Evolutionary conservation across 176 grass and related monocot genomes (phyloP), one percentile per base, ranked within the genome.

Genomic region (Elaeis guineensis): DNA sequence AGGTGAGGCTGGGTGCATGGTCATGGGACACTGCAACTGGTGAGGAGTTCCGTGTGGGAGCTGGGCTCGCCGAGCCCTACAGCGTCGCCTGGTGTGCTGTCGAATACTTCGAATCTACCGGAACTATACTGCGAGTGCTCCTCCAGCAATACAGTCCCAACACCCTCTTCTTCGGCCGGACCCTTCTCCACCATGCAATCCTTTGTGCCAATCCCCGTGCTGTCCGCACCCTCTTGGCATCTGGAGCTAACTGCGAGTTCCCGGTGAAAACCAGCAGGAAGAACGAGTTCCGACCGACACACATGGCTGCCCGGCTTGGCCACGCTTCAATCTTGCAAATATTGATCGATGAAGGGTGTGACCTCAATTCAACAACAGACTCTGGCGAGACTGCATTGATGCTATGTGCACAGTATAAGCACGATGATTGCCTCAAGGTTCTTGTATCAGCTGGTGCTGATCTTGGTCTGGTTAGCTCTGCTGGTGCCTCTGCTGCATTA

Each of bases 11-110:
- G 0, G 93, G 93, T 0, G 93, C 93, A 0, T 98, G 93, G 93
- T 98, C 93, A 7, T 98, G 93, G 93, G 93, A 98, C 78, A 63
- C 66, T 15, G 60, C 67, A 35, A 98, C 87, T 23, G 93, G 81
- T n/a, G 93, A 98, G 63, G 93, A 98, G 64, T 64, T 98, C 29
- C 93, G 93, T 20, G 93, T 92, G 3, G 93, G 93, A 25, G 93
- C 93, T 0, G 93, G 93, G 2, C 93, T 98, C 2, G 81, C 87
- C 0, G 93, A 98, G 44, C 76, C 93, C 6, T 98, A 92, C 53
- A 76, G 82, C 24, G 74, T 75, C 1, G 69, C 83, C 26, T 98
- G 93, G 93, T 98, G 93, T 69, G 93, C 88, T 16, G 88, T 98
- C 25, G 93, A 98, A 67, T 98, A 88, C 73, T 98, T 80, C n/a